Base-by-base conservation (phyloP, 2,329 filamentous ascomycete genomes). In the Clarireedia monteithiana region DNA sequence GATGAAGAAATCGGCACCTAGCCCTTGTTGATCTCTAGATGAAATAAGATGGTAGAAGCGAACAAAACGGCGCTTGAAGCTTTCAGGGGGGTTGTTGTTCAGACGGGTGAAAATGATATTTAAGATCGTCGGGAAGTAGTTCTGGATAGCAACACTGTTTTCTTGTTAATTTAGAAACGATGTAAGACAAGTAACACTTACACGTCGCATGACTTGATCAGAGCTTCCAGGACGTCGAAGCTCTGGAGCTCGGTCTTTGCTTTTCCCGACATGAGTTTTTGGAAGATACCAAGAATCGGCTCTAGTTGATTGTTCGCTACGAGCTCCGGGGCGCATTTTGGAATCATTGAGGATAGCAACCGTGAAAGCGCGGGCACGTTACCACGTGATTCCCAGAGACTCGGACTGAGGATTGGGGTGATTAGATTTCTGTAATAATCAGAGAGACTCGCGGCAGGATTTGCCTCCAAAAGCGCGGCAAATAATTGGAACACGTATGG, bases 401-500 rank as follows among this genome's bases (percentile, higher is more conserved):
- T 74, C n/a, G 89, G 89, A 62, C 82, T 82, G 47, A 99, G 80
- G 34, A 97, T 81, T 4, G 90, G 89, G 0, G 78, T 78, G 44
- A 97, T 81, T 47, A 99, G 76, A 6, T 81, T 80, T 70, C 88
- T 85, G 76, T 95, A 96, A 68, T 90, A 87, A 26, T 83, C 81
- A 2, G 91, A 89, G 30, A 97, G 77, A 7, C 86, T 79, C n/a
- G 83, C 86, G 0, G 85, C 80, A 0, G 89, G 88, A 65, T 94
- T 92, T 6, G 87, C 83, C 72, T 97, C 92, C 3, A 99, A 80
- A 14, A 99, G 81, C 52, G 92, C 89, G 2, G 92, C 89, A 61
- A 97, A 88, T 38, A 99, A 82, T 70, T 99, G 94, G 78, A 99
- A 96, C 53, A 97, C 85, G 65, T 97, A 99, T 5, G 92, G 94